Base-by-base conservation (phyloP, 345 rosid genomes). In the Dipteronia dyeriana region DNA sequence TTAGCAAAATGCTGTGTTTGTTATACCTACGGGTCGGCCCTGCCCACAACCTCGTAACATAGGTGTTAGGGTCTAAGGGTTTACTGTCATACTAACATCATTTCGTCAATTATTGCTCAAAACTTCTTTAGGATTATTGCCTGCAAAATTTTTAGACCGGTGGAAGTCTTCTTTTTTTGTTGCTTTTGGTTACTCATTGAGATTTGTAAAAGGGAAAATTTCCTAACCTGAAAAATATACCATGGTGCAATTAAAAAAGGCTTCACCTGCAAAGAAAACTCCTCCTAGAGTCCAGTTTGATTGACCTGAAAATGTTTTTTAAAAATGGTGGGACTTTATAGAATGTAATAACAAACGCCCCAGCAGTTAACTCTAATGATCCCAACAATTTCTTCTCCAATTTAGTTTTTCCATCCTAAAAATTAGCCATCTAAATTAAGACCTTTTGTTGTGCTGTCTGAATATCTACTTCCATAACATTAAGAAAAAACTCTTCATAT, bases 311-410 rank as follows among this genome's bases (percentile, higher is more conserved):
- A 56, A 1, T 56, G 61, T 7, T 17, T 56, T 56, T 56, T 23
- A 56, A 0, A n/a, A 56, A 54, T 81, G 80, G 22, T 25, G 88
- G 88, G 1, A 95, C 97, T 76, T 89, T 85, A 78, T 91, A 90
- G 45, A 86, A 88, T 61, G 93, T 90, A 47, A 87, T 87, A 14
- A 86, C 74, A 22, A 94, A 87, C 68, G 95, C 95, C 38, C 95
- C 95, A 11, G 75, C 39, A 38, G 87, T 85, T 0, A 90, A 88
- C 29, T 87, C 82, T 57, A 86, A 26, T 9, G 7, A 94, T 90
- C 51, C 97, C 97, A 12, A 79, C 56, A 8, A 65, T 82, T 91
- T 94, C 76, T 84, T 83, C 85, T 84, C 83, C 83, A 75, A 56
- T 85, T 77, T 1, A 90, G 80, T 45, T 79, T 87, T 80, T 94